Percentiles rank a stretch among this genome's conserved stretches.
These are phyloP conservation scores for Casuarina equisetifolia DNA, from an alignment of 306 rosid species.

Conservation along the genomic window DNA sequence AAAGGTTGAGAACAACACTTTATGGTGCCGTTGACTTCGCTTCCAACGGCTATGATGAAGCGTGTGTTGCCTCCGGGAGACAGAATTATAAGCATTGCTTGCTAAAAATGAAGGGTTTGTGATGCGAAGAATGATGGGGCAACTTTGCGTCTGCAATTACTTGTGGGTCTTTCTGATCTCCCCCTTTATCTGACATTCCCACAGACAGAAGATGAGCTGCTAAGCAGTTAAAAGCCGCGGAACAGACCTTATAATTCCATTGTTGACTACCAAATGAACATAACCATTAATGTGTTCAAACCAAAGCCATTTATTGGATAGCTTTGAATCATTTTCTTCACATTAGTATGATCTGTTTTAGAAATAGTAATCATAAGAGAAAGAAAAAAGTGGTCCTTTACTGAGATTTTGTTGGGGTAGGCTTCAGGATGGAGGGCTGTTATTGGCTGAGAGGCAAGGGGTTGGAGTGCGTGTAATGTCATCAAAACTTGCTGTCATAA, in stretches of 20 bases:
- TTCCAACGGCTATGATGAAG: slow-evolving; percentile 59
- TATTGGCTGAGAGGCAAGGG: neutral
- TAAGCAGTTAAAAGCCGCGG: slow-evolving; percentile 25
- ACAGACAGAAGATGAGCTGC: slow-evolving; percentile 22
- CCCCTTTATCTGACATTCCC: slow-evolving; percentile 35
- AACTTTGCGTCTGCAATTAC: slow-evolving; percentile 38
- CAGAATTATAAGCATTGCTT: slow-evolving; percentile 44
- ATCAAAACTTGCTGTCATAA: neutral
- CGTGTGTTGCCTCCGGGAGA: slow-evolving; percentile 53
- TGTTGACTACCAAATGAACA: slow-evolving; percentile 44
- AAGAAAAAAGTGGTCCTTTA: neutral
- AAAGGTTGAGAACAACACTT: slow-evolving; percentile 20
- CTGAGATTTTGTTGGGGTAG: neutral
- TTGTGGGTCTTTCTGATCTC: slow-evolving; percentile 31
- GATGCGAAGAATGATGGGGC: slow-evolving; percentile 19
- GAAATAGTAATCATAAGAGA: slow-evolving; percentile 1
- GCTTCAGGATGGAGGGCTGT: slow-evolving; percentile 5
- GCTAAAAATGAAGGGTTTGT: slow-evolving; percentile 26
- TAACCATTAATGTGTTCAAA: slow-evolving; percentile 38
- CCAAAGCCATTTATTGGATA: neutral
- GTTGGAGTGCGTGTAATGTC: slow-evolving; percentile 12
- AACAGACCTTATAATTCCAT: slow-evolving; percentile 36
- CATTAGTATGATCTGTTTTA: neutral
- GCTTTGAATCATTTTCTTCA: neutral
- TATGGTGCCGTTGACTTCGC: slow-evolving; percentile 51